These are phyloP conservation scores for Fragaria vesca DNA, from an alignment of 306 rosid species.

Conservation along the genomic window DNA sequence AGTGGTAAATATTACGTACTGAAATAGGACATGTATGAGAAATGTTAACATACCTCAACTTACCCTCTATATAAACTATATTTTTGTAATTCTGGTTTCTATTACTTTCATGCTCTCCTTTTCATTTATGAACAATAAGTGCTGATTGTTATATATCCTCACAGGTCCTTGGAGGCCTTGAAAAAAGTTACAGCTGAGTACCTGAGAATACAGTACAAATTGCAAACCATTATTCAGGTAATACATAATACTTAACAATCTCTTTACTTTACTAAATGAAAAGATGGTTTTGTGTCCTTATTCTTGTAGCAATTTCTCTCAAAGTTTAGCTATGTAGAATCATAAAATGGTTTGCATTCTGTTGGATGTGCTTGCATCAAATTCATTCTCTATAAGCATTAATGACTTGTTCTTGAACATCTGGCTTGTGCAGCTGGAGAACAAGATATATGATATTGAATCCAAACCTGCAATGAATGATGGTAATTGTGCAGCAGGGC, in stretches of 20 bases:
- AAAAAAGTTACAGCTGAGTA: slow-evolving; percentile 11
- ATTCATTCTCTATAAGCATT: neutral
- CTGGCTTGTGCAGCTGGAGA: slow-evolving; percentile 24
- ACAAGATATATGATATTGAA: slow-evolving; percentile 12
- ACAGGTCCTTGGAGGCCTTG: slow-evolving; percentile 19
- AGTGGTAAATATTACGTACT: too few relatives aligned
- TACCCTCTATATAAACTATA: neutral
- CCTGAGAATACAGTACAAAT: slow-evolving; percentile 12
- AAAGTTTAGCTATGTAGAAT: neutral
- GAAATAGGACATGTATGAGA: too few relatives aligned
- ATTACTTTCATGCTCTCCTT: neutral
- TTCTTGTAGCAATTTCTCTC: neutral
- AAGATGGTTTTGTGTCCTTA: neutral
- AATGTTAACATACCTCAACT: neutral
- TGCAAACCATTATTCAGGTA: slow-evolving; percentile 25
- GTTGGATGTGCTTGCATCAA: neutral
- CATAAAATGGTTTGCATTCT: neutral
- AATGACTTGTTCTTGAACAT: neutral
- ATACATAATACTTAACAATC: neutral
- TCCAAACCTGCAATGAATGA: neutral
- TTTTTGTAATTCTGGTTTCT: neutral
- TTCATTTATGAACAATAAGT: neutral
- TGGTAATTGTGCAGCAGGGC: neutral
- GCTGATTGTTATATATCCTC: neutral
- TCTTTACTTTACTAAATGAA: neutral